These are phyloP conservation scores for Dactylellina drechsleri DNA, from an alignment of 2,329 filamentous ascomycete species.

Conservation along the genomic window DNA sequence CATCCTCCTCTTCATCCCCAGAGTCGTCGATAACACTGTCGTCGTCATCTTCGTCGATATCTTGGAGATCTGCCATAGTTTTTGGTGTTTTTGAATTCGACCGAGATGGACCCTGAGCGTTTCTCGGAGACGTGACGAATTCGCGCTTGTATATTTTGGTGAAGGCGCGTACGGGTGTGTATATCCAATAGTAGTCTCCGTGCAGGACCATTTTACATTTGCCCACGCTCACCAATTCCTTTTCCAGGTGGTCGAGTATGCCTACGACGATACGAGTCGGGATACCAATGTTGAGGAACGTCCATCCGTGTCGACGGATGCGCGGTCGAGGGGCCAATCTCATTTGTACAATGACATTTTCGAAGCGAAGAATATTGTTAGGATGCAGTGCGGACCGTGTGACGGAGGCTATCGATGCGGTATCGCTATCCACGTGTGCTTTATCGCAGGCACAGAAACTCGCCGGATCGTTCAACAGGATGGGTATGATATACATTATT, in stretches of 20 bases:
- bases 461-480: conserved; percentile 48
- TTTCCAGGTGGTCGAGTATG: conserved; percentile 50
- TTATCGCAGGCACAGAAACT: conserved; percentile 53
- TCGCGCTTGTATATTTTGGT: conserved; percentile 54
- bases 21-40: conserved; percentile 52
- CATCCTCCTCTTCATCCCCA: conserved; percentile 49
- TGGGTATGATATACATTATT: conserved; percentile 54
- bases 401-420: conserved; percentile 39
- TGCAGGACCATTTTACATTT: conserved; percentile 54
- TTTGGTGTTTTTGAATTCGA: conserved; percentile 53
- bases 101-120: conserved; percentile 22
- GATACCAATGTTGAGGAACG: conserved; percentile 53
- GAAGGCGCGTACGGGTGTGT: conserved; percentile 50
- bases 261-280: conserved; percentile 50
- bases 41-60: conserved; percentile 41
- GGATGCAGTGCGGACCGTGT: conserved; percentile 51
- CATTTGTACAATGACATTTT: conserved; percentile 54
- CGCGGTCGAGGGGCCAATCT: conserved; percentile 47
- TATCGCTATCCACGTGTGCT: conserved; percentile 49
- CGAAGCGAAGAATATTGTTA: conserved; percentile 52
- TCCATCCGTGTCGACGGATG: conserved; percentile 53
- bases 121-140: conserved; percentile 32
- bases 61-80: conserved; percentile 31
- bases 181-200: conserved; percentile 53
- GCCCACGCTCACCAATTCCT: conserved; percentile 45